Percentiles rank a stretch among this genome's conserved stretches.
phyloP scores from a whole-genome alignment of 257 asterid species.

The Avicennia marina region DNA sequence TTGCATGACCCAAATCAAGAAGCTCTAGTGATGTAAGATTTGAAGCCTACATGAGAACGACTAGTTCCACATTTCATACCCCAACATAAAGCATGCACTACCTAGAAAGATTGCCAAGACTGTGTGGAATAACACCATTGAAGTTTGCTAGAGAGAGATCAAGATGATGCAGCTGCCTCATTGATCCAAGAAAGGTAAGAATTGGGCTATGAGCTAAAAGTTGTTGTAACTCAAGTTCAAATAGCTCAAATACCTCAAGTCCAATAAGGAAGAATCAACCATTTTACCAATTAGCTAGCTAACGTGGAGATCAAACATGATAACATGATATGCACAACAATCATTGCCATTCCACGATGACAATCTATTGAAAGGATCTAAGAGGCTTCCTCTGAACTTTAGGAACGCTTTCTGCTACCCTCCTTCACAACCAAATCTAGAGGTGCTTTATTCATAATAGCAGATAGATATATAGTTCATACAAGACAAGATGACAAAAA shows the following conservation, averaged over 20 bases:
- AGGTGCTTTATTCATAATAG: too few species aligned
- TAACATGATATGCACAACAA: conserved; percentile 4
- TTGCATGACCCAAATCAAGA: neutral
- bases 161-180: neutral
- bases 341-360: neutral
- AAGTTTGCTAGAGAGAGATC: neutral
- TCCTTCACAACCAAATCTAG: too few species aligned
- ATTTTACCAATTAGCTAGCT: too few species aligned
- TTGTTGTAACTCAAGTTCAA: neutral
- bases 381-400: too few species aligned
- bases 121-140: conserved; percentile 1
- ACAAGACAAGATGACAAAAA: too few species aligned
- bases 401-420: too few species aligned
- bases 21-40: neutral
- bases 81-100: neutral
- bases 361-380: too few species aligned
- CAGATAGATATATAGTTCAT: too few species aligned
- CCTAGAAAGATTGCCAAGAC: conserved; percentile 2
- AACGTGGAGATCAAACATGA: neutral
- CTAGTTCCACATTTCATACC: neutral
- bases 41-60: conserved; percentile 6
- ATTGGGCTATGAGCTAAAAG: neutral
- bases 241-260: neutral
- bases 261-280: conserved; percentile 3
- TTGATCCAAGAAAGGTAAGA: conserved; percentile 1